Conservation (phyloP, 768 basidiomycete genomes). For the Collybiopsis confluens region DNA sequence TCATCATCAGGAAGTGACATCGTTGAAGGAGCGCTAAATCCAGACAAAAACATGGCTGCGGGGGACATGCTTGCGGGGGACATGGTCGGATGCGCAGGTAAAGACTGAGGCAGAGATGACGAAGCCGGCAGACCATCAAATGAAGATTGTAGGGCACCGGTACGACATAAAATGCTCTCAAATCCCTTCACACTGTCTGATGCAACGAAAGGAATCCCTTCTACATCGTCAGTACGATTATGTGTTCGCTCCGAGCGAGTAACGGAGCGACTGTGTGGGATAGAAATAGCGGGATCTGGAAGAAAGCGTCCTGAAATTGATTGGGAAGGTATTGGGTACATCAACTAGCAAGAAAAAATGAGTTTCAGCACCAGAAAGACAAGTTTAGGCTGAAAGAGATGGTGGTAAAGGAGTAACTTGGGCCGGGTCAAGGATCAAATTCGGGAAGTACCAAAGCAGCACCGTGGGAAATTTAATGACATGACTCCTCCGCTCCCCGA, state of each 20-base stretch:
- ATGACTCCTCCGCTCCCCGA: too few relatives aligned
- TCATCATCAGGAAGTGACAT: conserved; percentile 54
- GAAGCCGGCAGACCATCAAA: not conserved
- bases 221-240: conserved; percentile 3
- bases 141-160: not conserved
- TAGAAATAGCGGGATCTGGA: not conserved
- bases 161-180: not conserved
- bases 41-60: conserved; percentile 70
- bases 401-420: not conserved
- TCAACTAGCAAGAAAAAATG: conserved; percentile 6
- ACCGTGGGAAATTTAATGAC: too few relatives aligned
- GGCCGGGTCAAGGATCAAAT: too few relatives aligned
- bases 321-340: conserved; percentile 7
- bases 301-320: conserved; percentile 7
- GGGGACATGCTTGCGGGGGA: too few relatives aligned
- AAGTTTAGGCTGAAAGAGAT: not conserved
- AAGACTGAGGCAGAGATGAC: conserved; percentile 3
- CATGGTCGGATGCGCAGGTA: conserved; percentile 3
- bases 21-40: conserved; percentile 44
- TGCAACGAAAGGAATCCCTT: not conserved
- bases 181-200: not conserved
- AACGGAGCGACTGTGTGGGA: not conserved
- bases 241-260: not conserved
- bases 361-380: not conserved
- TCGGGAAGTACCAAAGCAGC: too few relatives aligned